These are phyloP conservation scores for Choanephora cucurbitarum DNA, from an alignment of 371 early-diverging fungal species.

Conservation along the genomic window DNA sequence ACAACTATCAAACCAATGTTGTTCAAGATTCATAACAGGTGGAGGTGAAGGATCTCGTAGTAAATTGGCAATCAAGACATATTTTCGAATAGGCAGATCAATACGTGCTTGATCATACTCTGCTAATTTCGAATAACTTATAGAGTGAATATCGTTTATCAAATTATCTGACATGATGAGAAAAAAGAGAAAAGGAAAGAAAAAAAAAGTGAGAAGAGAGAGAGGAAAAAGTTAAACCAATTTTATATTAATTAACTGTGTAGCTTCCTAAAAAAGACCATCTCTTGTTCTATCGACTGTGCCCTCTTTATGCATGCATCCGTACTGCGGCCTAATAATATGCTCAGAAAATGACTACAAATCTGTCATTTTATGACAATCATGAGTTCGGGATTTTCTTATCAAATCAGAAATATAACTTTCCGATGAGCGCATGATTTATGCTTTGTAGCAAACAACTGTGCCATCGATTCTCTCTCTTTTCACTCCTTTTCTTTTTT, in stretches of 20 bases:
- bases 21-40: conserved; percentile 7
- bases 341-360: not conserved
- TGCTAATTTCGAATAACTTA: conserved; percentile 23
- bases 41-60: conserved; percentile 14
- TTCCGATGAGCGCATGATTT: not conserved
- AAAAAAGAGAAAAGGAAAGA: not conserved
- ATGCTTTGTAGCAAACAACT: not conserved
- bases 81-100: conserved; percentile 30
- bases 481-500: not conserved
- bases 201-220: not conserved
- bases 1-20: conserved; percentile 30
- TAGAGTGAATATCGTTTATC: conserved; percentile 16
- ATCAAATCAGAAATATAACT: not conserved
- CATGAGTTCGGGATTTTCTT: not conserved
- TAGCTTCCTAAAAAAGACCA: not conserved
- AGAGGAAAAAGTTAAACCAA: not conserved
- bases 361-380: not conserved
- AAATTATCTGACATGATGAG: not conserved
- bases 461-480: not conserved
- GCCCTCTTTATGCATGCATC: not conserved
- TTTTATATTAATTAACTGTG: not conserved
- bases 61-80: conserved; percentile 27
- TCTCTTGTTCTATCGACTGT: not conserved
- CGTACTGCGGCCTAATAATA: not conserved
- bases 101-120: conserved; percentile 24